phyloP scores from a whole-genome alignment of 2,329 filamentous ascomycete genomes.

The Ascochyta viciae-villosae region DNA sequence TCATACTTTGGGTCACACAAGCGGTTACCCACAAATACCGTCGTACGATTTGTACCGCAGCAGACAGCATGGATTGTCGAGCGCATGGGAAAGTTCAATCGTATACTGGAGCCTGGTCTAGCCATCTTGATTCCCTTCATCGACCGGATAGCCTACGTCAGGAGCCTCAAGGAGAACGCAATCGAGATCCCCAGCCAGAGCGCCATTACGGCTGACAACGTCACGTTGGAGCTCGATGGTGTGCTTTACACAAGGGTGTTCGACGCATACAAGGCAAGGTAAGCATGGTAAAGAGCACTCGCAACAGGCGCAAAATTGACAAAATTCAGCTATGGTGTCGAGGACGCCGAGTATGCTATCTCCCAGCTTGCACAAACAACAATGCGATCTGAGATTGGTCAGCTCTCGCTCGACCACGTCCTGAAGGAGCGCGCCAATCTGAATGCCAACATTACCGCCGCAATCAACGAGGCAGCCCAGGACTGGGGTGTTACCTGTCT shows the following conservation, averaged over 20 bases:
- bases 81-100: slow-evolving; percentile 97
- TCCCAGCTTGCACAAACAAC: slow-evolving; percentile 97
- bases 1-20: slow-evolving; percentile 78
- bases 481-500: slow-evolving; percentile 97
- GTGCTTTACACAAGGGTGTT: slow-evolving; percentile 96
- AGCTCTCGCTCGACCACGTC: slow-evolving; percentile 94
- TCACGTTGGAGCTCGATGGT: slow-evolving; percentile 94
- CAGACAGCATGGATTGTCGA: slow-evolving; percentile 99
- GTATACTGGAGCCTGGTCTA: slow-evolving; percentile 90
- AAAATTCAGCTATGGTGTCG: slow-evolving; percentile 82
- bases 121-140: slow-evolving; percentile 88
- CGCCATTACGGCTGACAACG: slow-evolving; percentile 98
- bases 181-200: slow-evolving; percentile 98
- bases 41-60: slow-evolving; percentile 97
- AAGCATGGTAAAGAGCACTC: slow-evolving; percentile 32
- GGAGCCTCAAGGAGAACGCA: slow-evolving; percentile 93
- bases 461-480: slow-evolving; percentile 96
- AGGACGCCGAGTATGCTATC: slow-evolving; percentile 98
- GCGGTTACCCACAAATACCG: slow-evolving; percentile 85
- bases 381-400: slow-evolving; percentile 98
- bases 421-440: slow-evolving; percentile 95
- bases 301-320: slow-evolving; percentile 20
- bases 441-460: slow-evolving; percentile 97
- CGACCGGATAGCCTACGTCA: slow-evolving; percentile 97
- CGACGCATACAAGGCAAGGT: slow-evolving; percentile 98